These are phyloP conservation scores for Suaeda aralocaspica DNA, from an alignment of 148 eudicot genomes.

Conservation along the genomic window DNA sequence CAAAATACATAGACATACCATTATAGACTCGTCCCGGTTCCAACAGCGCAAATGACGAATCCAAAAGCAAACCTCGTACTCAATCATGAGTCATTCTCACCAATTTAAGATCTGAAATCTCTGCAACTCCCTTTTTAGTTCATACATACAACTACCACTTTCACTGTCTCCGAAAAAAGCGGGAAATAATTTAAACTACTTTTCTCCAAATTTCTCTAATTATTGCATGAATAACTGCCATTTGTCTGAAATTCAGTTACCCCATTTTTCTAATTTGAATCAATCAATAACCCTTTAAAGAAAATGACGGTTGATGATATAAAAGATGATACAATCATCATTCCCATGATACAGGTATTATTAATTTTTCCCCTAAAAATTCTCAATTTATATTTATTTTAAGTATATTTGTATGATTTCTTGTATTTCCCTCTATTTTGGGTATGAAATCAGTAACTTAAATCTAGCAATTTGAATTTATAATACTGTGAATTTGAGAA, in stretches of 20 bases:
- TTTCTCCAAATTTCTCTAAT: neutral
- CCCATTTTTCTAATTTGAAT: conserved; percentile 1
- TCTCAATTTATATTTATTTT: neutral
- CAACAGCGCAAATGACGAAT: too few relatives aligned
- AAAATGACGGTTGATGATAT: conserved; percentile 34
- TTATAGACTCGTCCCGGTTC: too few relatives aligned
- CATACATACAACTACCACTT: neutral
- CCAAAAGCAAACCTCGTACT: too few relatives aligned
- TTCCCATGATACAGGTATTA: conserved; percentile 37
- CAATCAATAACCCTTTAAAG: too few relatives aligned
- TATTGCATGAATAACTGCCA: neutral
- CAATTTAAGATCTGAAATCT: too few relatives aligned
- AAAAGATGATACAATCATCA: conserved; percentile 34
- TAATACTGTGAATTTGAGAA: neutral
- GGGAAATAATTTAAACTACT: neutral
- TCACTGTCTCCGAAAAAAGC: neutral
- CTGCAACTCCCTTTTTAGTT: too few relatives aligned
- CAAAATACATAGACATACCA: too few relatives aligned
- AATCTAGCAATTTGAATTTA: conserved; percentile 29
- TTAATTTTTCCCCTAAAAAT: conserved; percentile 20
- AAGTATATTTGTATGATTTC: neutral
- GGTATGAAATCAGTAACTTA: neutral
- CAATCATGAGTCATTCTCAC: too few relatives aligned
- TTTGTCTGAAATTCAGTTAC: conserved; percentile 16
- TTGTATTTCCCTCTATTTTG: neutral